Evolutionary conservation across 345 rosid species (phyloP), one percentile per base, ranked within the genome.

Genomic region (Aquilaria yunnanensis): DNA sequence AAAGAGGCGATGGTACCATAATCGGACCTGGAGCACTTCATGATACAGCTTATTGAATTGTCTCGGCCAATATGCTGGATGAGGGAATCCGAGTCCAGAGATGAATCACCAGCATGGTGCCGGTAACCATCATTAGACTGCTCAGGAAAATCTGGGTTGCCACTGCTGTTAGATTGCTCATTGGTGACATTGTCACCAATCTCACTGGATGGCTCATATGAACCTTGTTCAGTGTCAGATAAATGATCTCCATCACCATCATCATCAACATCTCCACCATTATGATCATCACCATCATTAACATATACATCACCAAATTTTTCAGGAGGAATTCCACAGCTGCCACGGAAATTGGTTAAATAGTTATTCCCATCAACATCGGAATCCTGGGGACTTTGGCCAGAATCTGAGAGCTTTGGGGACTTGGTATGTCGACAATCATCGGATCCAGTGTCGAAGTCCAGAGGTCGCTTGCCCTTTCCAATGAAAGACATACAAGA

Each of bases 21-120:
- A 60, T 83, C 89, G n/a, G 90, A 86, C 80, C 98, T 85, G 9
- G 96, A 83, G 72, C 94, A 89, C 14, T 72, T 82, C 48, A 89
- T 60, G 67, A 92, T 74, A 59, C 96, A 89, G 70, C 76, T 80
- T 33, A 89, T 78, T 29, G 95, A 86, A 66, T 66, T 86, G 77
- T 92, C 98, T 32, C 98, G 58, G 30, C 95, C 98, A 70, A 92
- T 76, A 53, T 79, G 80, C 52, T 78, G 77, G 66, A 92, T 77
- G 60, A 92, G 83, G 41, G 90, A 79, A 53, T 81, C 84, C 2
- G 82, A 78, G 68, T 88, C 80, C 0, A 88, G 58, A 0, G 68
- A 74, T 1, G 81, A 72, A 50, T 85, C 79, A 14, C 82, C 89
- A 14, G 79, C 84, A 45, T 51, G 66, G 29, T 52, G 54, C 56